Evolutionary conservation across 495 filamentous ascomycete species (phyloP), one percentile per base, ranked within the genome.

Genomic region (Penicillium cosmopolitanum): DNA sequence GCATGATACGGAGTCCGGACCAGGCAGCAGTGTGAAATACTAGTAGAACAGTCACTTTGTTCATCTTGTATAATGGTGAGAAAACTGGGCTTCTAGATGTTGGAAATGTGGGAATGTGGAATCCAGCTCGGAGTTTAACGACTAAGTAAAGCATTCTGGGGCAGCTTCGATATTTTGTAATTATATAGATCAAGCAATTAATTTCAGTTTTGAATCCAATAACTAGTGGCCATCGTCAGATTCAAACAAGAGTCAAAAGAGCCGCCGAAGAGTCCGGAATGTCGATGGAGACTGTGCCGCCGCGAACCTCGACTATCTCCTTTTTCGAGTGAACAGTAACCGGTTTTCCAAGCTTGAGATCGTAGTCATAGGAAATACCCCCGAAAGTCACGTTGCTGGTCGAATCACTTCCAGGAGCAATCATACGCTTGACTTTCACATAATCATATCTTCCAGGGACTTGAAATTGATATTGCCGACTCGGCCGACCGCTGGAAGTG

Each of bases 331-430:
- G 21, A 21, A 62, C 33, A n/a, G 33, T 46, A 21, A 62, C 63
- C 2, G 66, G 54, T 7, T 42, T 58, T 5, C 66, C 66, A 11
- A 42, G 7, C 38, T 21, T 10, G 0, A 53, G 47, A 15, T 47
- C 47, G 62, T 61, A 58, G 23, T 63, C 57, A 52, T 63, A 63
- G 8, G 51, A 64, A 50, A 64, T 23, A 18, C 60, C 60, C 6
- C 57, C 60, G 12, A 66, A 68, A 3, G 63, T 64, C 2, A 61
- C 31, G 13, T 58, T 51, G 3, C 15, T 51, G 16, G 36, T 12
- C 4, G 43, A 43, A 23, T 66, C 55, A n/a, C 63, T 66, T 4
- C 60, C 51, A 1, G 55, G 57, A 0, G 57, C 63, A 51, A 56
- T 63, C 16, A 63, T 23, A 18, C 55, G 15, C n/a, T 68, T 40